Evolutionary conservation across 345 rosid species (phyloP).

Genomic region (Pugionium cornutum): DNA sequence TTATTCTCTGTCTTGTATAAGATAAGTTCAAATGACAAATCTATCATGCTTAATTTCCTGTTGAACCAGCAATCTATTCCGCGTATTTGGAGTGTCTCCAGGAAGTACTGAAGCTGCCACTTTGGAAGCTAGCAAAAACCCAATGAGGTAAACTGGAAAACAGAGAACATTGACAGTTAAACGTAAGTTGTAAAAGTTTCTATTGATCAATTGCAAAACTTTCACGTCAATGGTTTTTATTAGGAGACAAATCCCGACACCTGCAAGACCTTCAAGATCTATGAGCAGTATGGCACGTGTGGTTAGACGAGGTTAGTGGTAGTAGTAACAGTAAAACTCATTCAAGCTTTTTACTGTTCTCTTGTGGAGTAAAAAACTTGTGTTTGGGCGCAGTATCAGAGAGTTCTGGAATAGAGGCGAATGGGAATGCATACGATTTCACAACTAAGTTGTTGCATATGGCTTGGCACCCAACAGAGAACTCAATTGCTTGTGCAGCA

Average conservation of each 20-base stretch:
- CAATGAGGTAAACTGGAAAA: conserved; percentile 74
- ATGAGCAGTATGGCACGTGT: conserved; percentile 88
- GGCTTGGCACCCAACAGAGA: conserved; percentile 98
- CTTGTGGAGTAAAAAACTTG: conserved; percentile 13
- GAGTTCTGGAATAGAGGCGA: conserved; percentile 72
- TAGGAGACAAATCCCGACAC: conserved; percentile 79
- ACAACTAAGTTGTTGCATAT: conserved; percentile 91
- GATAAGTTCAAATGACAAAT: background rate
- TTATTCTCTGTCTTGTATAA: conserved; percentile 1
- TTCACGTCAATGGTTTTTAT: background rate
- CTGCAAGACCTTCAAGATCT: conserved; percentile 93
- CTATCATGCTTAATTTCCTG: conserved; percentile 4
- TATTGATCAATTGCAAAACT: conserved; percentile 27
- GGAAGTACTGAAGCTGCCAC: conserved; percentile 90
- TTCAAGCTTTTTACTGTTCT: background rate
- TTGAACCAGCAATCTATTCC: conserved; percentile 87
- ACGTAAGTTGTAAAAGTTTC: background rate
- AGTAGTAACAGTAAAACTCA: conserved; percentile 4
- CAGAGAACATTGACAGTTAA: conserved; percentile 8
- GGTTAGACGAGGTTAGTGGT: conserved; percentile 86
- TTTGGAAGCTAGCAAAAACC: conserved; percentile 99
- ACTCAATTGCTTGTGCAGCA: conserved; percentile 99
- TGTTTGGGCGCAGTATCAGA: conserved; percentile 71
- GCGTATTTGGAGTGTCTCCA: conserved; percentile 76
- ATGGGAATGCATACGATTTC: conserved; percentile 89